Evolutionary conservation across 164 flowering plant species (phyloP).

Genomic region (Magnolia kwangsiensis): DNA sequence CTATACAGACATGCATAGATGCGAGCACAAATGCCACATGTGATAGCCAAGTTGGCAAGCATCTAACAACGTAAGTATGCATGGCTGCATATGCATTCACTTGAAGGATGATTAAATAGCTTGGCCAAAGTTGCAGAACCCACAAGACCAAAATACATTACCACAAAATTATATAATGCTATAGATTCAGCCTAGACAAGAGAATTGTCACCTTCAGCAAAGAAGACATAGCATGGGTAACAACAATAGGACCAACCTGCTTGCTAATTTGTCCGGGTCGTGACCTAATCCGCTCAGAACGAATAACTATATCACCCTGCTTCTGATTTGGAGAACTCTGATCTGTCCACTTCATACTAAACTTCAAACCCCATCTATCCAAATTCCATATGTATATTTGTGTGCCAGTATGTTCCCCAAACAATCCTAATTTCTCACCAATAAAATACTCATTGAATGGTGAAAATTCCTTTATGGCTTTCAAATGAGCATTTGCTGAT

Average conservation of each 20-base stretch:
- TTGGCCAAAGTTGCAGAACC: not conserved
- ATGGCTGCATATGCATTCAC: not conserved
- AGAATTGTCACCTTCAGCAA: not conserved
- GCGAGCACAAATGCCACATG: not conserved
- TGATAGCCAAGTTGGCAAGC: not conserved
- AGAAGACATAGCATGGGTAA: not conserved
- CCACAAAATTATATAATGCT: not conserved
- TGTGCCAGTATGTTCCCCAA: slow-evolving; percentile 43
- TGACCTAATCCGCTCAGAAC: slow-evolving; percentile 42
- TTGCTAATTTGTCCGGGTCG: slow-evolving; percentile 57
- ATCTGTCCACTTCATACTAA: slow-evolving; percentile 43
- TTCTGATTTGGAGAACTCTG: slow-evolving; percentile 27
- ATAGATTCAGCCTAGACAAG: no score
- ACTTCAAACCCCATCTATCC: slow-evolving; percentile 53
- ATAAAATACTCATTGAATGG: slow-evolving; percentile 56
- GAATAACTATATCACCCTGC: slow-evolving; percentile 45
- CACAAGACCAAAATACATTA: not conserved
- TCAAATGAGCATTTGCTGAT: slow-evolving; percentile 35
- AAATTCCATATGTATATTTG: slow-evolving; percentile 66
- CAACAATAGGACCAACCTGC: slow-evolving; percentile 26
- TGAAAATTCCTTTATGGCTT: slow-evolving; percentile 48
- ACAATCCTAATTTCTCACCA: slow-evolving; percentile 44
- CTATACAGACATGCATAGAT: not conserved
- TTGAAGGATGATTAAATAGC: not conserved
- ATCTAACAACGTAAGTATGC: not conserved